Evolutionary conservation across 768 basidiomycete genomes (phyloP).

Genomic region (Chlorophyllum brunneum): DNA sequence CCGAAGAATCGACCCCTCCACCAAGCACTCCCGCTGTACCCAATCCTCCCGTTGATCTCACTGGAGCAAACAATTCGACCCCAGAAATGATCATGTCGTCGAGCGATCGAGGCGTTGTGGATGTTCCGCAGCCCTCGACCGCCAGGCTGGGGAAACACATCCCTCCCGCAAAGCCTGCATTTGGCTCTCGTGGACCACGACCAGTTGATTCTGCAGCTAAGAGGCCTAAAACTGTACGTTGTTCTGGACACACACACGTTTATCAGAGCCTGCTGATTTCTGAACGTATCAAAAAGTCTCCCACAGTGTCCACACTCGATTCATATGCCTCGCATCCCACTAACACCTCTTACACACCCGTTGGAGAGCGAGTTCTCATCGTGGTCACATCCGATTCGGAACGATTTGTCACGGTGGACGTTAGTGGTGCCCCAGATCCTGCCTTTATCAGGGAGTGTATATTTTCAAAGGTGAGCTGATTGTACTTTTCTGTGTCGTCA

Average conservation of each 20-base stretch:
- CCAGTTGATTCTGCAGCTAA: constrained; percentile 17
- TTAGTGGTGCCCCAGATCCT: constrained; percentile 60
- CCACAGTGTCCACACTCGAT: constrained; percentile 35
- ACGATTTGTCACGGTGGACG: constrained; percentile 66
- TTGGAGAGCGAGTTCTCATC: constrained; percentile 44
- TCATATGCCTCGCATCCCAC: constrained; percentile 26
- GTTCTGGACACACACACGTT: constrained; percentile 17
- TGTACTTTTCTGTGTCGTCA: constrained; percentile 8
- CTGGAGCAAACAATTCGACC: not conserved
- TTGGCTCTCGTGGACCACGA: constrained; percentile 22
- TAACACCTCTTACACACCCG: constrained; percentile 16
- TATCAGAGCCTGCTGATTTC: constrained; percentile 19
- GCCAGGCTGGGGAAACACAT: constrained; percentile 31
- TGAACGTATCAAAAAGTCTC: constrained; percentile 29
- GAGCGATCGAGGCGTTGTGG: constrained; percentile 8
- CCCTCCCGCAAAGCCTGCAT: constrained; percentile 29
- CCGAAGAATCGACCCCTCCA: constrained; percentile 66
- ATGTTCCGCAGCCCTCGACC: constrained; percentile 15
- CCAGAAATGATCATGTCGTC: constrained; percentile 10
- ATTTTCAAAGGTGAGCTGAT: constrained; percentile 61
- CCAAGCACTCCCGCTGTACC: constrained; percentile 60
- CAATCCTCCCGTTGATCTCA: constrained; percentile 22
- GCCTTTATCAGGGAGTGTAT: constrained; percentile 77
- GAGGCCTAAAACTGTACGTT: constrained; percentile 32
- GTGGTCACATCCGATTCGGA: constrained; percentile 79